These are phyloP conservation scores for Stephania yunnanensis DNA, from an alignment of 164 flowering plant species.

Conservation along the genomic window DNA sequence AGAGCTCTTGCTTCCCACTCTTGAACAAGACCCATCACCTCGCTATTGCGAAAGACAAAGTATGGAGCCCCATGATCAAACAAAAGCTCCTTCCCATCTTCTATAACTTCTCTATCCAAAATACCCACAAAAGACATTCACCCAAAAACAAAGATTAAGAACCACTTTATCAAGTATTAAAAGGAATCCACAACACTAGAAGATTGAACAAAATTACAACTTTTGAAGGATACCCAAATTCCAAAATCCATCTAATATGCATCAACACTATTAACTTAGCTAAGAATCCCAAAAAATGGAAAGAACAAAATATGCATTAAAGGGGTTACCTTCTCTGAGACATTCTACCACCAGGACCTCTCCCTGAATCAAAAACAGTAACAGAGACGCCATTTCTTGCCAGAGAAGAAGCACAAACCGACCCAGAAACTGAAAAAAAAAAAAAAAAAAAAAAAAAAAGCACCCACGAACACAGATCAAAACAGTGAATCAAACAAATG, in stretches of 20 bases:
- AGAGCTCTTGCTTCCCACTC: conserved; percentile 74
- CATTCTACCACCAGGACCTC: conserved; percentile 94
- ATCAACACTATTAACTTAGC: no score
- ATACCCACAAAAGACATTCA: background rate
- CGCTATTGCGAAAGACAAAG: conserved; percentile 38
- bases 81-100: conserved; percentile 66
- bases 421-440: conserved; percentile 60
- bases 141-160: background rate
- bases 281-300: no score
- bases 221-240: no score
- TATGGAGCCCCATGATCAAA: conserved; percentile 85
- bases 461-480: background rate
- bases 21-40: conserved; percentile 36
- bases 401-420: conserved; percentile 67
- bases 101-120: conserved; percentile 46
- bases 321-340: conserved; percentile 61
- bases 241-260: no score
- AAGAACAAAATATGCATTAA: background rate
- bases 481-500: background rate
- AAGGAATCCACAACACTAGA: no score
- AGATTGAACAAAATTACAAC: no score
- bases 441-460: background rate
- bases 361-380: conserved; percentile 69
- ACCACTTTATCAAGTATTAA: background rate
- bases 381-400: conserved; percentile 69